Base-by-base conservation (phyloP, 257 asterid species). In the Gynochthodes officinalis region DNA sequence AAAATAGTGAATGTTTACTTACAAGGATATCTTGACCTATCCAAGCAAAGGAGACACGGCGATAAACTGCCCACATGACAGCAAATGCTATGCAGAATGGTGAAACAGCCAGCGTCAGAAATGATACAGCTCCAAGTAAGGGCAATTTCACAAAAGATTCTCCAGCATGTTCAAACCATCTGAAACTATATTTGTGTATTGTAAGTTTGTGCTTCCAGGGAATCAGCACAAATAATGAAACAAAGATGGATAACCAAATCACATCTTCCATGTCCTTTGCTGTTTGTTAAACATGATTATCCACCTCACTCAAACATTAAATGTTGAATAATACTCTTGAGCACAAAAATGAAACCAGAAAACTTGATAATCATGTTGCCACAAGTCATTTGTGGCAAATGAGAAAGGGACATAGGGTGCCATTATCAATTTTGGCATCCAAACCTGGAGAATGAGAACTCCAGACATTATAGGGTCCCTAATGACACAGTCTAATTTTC, bases 21-120 rank as follows among this genome's bases (percentile, higher is more conserved):
- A 95, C 99, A 73, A 95, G 97, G 79, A 95, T 90, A 82, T 95
- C 97, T 84, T 95, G 99, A 83, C 98, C 99, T 68, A 95, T 88
- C 99, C 99, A 95, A 68, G 99, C 98, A 44, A 87, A 90, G 76
- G 91, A 82, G 75, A 79, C 77, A n/a, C 78, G 86, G 53, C 96
- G 97, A 57, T 72, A 86, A 60, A 95, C 91, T 67, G 96, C 98
- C 99, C 99, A 92, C 54, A 85, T 75, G 81, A 90, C 96, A 54
- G 98, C 98, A 82, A 92, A 90, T 39, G 83, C 84, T 71, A 89
- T 78, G 90, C 99, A 95, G 87, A 89, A 90, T 42, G 99, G 98
- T 64, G 96, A 87, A 67, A 92, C 90, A 44, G 88, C 96, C 49
- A 95, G 85, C 19, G 98, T 86, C 85, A 95, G 78, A 78, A 89